A percentile compares a stretch with the other conserved stretches of the same genome.
These are phyloP conservation scores for Silene noctiflora DNA, from an alignment of 179 eudicot genomes.

Conservation along the genomic window DNA sequence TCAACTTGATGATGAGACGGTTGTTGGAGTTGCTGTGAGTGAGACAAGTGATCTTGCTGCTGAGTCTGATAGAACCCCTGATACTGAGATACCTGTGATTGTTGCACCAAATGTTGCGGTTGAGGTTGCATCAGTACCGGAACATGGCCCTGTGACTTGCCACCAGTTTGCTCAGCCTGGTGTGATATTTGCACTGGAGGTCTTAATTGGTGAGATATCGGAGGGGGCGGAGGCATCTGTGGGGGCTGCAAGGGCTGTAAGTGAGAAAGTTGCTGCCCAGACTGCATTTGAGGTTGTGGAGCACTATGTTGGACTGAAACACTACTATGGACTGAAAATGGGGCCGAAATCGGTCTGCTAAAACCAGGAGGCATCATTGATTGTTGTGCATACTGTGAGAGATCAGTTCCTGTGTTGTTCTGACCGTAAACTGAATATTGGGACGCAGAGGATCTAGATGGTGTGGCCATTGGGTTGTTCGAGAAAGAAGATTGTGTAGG, in stretches of 20 bases:
- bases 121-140: slow-evolving; percentile 60
- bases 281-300: slow-evolving; percentile 47
- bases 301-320: slow-evolving; percentile 47
- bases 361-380: slow-evolving; percentile 53
- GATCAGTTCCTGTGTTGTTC: slow-evolving; percentile 41
- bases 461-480: slow-evolving; percentile 27
- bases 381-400: slow-evolving; percentile 51
- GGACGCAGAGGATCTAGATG: slow-evolving; percentile 48
- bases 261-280: slow-evolving; percentile 55
- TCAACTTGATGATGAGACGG: slow-evolving; percentile 38
- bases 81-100: slow-evolving; percentile 60
- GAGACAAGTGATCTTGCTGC: slow-evolving; percentile 46
- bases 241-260: slow-evolving; percentile 96
- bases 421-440: slow-evolving; percentile 58
- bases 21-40: slow-evolving; percentile 45
- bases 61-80: slow-evolving; percentile 53
- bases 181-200: slow-evolving; percentile 52
- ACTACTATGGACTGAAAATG: slow-evolving; percentile 42
- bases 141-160: slow-evolving; percentile 49
- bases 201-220: slow-evolving; percentile 67
- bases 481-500: slow-evolving; percentile 89
- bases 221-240: slow-evolving; percentile 70
- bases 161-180: slow-evolving; percentile 53
- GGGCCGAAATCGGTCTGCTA: slow-evolving; percentile 51
- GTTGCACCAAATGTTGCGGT: slow-evolving; percentile 49